Percentiles rank a stretch among this genome's conserved stretches.
Conservation (phyloP, 805 yeast genomes). For the Candida pini region DNA sequence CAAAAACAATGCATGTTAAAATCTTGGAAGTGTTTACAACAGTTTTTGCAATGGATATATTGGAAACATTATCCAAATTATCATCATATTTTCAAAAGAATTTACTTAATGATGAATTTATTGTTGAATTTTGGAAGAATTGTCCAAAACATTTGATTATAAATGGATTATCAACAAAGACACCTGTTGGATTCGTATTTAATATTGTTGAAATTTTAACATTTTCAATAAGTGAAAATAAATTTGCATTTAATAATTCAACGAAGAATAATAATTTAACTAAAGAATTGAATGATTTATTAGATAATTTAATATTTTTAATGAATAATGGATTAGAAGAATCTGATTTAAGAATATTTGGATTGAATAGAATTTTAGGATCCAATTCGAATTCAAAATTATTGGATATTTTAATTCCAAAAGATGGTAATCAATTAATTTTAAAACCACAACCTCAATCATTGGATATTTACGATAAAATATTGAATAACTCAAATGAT, state of each 20-base stretch:
- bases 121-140: slow-evolving; percentile 29
- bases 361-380: slow-evolving; percentile 50
- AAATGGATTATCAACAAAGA: slow-evolving; percentile 42
- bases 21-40: slow-evolving; percentile 47
- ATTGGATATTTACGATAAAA: slow-evolving; percentile 17
- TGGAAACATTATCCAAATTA: slow-evolving; percentile 40
- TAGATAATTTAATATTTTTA: slow-evolving; percentile 19
- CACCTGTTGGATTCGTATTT: slow-evolving; percentile 47
- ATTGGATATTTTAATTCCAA: slow-evolving; percentile 39
- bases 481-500: slow-evolving; percentile 5
- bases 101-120: slow-evolving; percentile 21
- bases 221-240: slow-evolving; percentile 31
- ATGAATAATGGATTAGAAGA: slow-evolving; percentile 36
- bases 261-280: slow-evolving; percentile 8
- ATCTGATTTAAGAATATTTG: slow-evolving; percentile 43
- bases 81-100: slow-evolving; percentile 17
- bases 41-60: slow-evolving; percentile 47
- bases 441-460: slow-evolving; percentile 23
- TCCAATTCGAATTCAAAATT: slow-evolving; percentile 39
- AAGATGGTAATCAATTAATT: slow-evolving; percentile 7
- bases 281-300: slow-evolving; percentile 14
- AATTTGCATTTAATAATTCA: slow-evolving; percentile 26
- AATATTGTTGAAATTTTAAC: slow-evolving; percentile 50
- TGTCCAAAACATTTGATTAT: slow-evolving; percentile 32
- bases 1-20: slow-evolving; percentile 38